A percentile compares a stretch with the other conserved stretches of the same genome.
These are phyloP conservation scores for Dittrichia graveolens DNA, from an alignment of 129 eudicot species.

Conservation along the genomic window DNA sequence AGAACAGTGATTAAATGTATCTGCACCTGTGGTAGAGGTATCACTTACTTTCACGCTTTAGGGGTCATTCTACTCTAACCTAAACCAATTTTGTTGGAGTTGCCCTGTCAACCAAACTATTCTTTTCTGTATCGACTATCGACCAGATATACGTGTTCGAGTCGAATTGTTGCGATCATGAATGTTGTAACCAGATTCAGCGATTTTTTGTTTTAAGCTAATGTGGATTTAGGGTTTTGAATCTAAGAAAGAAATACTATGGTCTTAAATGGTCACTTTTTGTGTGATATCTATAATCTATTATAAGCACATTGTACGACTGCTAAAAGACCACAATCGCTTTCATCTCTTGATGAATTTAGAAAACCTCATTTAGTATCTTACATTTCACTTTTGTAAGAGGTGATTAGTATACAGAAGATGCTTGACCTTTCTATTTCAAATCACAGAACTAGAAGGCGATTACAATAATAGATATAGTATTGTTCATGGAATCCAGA, in stretches of 20 bases:
- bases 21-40: constrained; percentile 33
- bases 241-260: neutral
- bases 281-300: constrained; percentile 1
- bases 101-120: neutral
- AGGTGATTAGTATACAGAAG: neutral
- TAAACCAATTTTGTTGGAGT: neutral
- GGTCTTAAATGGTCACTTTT: constrained; percentile 3
- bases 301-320: neutral
- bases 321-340: neutral
- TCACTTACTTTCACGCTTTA: neutral
- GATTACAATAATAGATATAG: neutral
- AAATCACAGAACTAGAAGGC: neutral
- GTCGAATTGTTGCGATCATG: constrained; percentile 4
- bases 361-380: neutral
- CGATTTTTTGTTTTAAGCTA: neutral
- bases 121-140: too few relatives aligned
- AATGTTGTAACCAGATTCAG: neutral
- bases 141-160: neutral
- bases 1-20: constrained; percentile 12
- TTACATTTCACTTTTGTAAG: neutral
- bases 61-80: neutral
- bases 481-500: neutral
- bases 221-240: constrained; percentile 21
- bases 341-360: neutral
- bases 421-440: neutral